Evolutionary conservation across 2,329 filamentous ascomycete genomes (phyloP).

Genomic region (Diaporthe eres): DNA sequence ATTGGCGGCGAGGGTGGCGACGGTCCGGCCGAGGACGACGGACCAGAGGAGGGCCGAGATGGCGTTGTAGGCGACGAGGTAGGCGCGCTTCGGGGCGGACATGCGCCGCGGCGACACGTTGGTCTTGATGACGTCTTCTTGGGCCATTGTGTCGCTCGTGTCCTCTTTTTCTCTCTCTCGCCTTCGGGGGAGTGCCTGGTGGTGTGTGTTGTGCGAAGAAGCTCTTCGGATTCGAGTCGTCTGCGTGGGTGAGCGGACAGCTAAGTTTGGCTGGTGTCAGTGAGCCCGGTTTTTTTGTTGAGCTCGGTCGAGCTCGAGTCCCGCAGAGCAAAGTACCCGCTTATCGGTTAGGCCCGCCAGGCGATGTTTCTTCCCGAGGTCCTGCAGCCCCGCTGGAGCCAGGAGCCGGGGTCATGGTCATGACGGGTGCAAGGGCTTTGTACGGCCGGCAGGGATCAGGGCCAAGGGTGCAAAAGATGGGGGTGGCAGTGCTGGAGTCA

Average conservation of each 20-base stretch:
- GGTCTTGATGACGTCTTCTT: constrained; percentile 44
- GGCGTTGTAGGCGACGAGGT: constrained; percentile 42
- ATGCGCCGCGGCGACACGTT: constrained; percentile 44
- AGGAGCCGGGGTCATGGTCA: not conserved
- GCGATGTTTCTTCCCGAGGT: not conserved
- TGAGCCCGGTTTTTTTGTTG: constrained; percentile 14
- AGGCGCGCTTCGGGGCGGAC: constrained; percentile 46
- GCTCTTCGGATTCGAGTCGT: not conserved
- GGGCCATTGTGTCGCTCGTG: constrained; percentile 43
- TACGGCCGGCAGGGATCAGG: constrained; percentile 36
- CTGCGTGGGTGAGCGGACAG: not conserved
- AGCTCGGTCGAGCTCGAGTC: constrained; percentile 10
- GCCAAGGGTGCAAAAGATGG: constrained; percentile 28
- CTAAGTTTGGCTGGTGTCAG: not conserved
- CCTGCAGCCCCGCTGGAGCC: not conserved
- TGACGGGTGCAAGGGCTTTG: not conserved
- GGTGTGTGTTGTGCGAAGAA: not conserved
- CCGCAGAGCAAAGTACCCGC: constrained; percentile 7
- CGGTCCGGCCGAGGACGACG: constrained; percentile 79
- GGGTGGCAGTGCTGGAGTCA: constrained; percentile 40
- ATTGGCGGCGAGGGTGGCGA: constrained; percentile 65
- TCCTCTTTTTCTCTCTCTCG: no score
- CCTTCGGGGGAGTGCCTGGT: not conserved
- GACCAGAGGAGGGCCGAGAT: constrained; percentile 74
- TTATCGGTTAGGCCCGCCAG: constrained; percentile 23